A percentile compares a stretch with the other conserved stretches of the same genome.
phyloP scores from a whole-genome alignment of 139 green algal genomes.

The Parachlorella kessleri region DNA sequence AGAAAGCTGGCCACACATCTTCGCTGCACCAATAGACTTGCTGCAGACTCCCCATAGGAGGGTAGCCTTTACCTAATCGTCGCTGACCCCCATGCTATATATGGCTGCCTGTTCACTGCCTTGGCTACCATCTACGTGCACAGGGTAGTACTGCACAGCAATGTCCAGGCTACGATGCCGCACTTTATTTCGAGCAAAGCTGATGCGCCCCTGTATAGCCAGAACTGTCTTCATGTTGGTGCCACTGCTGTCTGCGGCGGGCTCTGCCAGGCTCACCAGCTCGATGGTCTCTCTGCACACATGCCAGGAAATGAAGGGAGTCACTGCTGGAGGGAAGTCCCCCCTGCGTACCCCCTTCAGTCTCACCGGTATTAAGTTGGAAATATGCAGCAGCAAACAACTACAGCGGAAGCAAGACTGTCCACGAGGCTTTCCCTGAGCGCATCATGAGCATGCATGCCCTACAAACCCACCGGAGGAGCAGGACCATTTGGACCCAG shows the following conservation, averaged over 20 bases:
- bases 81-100: conserved; percentile 34
- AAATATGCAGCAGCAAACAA: too few relatives aligned
- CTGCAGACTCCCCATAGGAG: too few relatives aligned
- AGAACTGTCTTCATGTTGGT: neutral
- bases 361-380: too few relatives aligned
- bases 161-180: conserved; percentile 82
- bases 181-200: conserved; percentile 62
- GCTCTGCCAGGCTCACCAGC: conserved; percentile 49
- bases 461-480: conserved; percentile 51
- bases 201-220: conserved; percentile 63
- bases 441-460: neutral
- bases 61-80: too few relatives aligned
- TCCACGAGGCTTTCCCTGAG: too few relatives aligned
- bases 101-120: conserved; percentile 11
- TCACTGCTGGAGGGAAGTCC: too few relatives aligned
- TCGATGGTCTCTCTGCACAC: too few relatives aligned
- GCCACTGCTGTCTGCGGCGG: neutral
- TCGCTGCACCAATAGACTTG: too few relatives aligned
- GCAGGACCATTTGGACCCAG: conserved; percentile 93
- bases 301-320: too few relatives aligned
- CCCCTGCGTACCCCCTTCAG: neutral
- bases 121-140: conserved; percentile 24
- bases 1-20: too few relatives aligned
- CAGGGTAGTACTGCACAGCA: conserved; percentile 51
- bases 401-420: too few relatives aligned